These are phyloP conservation scores for Ensete ventricosum DNA, from an alignment of 176 grass and related monocot genomes.

Conservation along the genomic window DNA sequence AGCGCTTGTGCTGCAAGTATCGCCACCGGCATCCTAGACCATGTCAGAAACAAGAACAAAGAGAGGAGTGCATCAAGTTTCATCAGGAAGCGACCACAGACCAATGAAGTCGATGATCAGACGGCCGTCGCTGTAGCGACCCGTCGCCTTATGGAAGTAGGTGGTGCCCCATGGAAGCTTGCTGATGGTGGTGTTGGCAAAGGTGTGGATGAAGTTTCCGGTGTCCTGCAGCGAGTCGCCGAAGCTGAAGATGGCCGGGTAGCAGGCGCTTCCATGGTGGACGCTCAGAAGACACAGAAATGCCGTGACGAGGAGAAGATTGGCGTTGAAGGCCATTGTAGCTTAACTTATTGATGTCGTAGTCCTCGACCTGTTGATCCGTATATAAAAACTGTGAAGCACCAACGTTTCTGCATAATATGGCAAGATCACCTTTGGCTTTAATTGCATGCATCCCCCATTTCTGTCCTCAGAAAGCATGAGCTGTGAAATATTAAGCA, in stretches of 20 bases:
- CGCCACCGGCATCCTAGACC: neutral
- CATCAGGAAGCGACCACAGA: neutral
- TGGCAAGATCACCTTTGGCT: no score
- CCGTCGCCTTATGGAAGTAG: conserved; percentile 36
- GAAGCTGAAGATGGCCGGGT: conserved; percentile 45
- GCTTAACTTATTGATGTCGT: no score
- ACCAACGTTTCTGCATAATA: no score
- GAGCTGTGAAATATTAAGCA: no score
- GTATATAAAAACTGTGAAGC: no score
- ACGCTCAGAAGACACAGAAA: neutral
- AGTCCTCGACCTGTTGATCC: no score
- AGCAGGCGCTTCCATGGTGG: conserved; percentile 20
- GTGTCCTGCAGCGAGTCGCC: conserved; percentile 56
- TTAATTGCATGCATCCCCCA: no score
- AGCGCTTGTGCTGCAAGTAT: conserved; percentile 45
- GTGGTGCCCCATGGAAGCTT: conserved; percentile 48
- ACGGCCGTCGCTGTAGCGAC: conserved; percentile 37
- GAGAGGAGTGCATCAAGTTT: neutral
- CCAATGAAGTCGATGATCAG: conserved; percentile 52
- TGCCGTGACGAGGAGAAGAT: neutral
- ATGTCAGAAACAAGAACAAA: no score
- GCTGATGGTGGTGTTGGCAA: neutral
- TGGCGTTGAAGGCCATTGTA: neutral
- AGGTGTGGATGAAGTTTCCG: conserved; percentile 31
- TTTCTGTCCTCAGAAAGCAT: no score